Base-by-base conservation (phyloP, 306 rosid species). In the Carpinus fangiana region DNA sequence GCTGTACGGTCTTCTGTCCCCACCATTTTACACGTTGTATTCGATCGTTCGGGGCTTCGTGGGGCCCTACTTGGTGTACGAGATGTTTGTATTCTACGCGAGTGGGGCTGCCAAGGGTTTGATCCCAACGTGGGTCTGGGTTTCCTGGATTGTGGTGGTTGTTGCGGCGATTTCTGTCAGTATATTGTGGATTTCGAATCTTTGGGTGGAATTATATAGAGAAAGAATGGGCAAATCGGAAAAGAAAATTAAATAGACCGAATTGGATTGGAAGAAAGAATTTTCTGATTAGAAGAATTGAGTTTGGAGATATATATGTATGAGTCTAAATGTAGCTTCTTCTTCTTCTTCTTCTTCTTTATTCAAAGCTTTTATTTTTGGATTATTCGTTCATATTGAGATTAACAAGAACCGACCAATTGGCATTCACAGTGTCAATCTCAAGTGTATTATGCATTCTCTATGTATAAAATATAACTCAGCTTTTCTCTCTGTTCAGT, bases 71-170 rank as follows among this genome's bases (percentile, higher is more conserved):
- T 90, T 93, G 9, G 73, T 95, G 7, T 95, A 72, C 84, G 64
- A 77, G 12, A 93, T 93, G 99, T 79, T 85, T 4, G 48, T 8
- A 43, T 91, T 89, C 38, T 91, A 87, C 34, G 47, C 59, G 4
- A 71, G 90, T 62, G 98, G 94, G 0, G 83, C 79, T 2, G 98
- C 87, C 9, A 81, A 82, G 47, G 83, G 83, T 7, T 80, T 90
- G 77, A 85, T 95, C 54, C 96, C 99, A 0, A 36, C 28, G 28
- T 95, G 98, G 99, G 82, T 87, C 54, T 95, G 99, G 98, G 76
- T 82, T 48, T 93, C 99, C 34, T 95, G 98, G 99, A 87, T 88
- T 8, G 82, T 62, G 28, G 99, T 95, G 18, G 92, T 95, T 11
- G 4, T 84, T 0, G 10, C 60, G 11, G 99, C 99, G 0, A 91